Evolutionary conservation across 805 yeast species (phyloP).

Genomic region (Schizosaccharomyces japonicus): DNA sequence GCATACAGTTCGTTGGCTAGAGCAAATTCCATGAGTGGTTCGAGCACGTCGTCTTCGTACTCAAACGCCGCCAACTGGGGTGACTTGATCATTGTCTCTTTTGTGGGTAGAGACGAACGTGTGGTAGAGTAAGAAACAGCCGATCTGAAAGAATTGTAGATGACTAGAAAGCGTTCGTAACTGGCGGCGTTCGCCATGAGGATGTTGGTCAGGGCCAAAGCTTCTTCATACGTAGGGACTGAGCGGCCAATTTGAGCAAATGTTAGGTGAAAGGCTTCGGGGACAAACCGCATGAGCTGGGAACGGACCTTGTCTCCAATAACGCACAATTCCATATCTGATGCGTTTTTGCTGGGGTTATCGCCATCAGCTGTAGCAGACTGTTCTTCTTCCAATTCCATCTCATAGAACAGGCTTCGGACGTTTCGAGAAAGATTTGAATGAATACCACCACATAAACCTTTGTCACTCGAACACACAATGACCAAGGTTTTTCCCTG

Average conservation of each 20-base stretch:
- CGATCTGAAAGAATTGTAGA: slow-evolving; percentile 68
- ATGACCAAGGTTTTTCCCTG: slow-evolving; percentile 48
- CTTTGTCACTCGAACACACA: slow-evolving; percentile 89
- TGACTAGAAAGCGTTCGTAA: slow-evolving; percentile 56
- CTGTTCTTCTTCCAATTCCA: neutral
- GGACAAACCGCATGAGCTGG: slow-evolving; percentile 66
- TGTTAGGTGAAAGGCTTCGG: slow-evolving; percentile 42
- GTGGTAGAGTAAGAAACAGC: slow-evolving; percentile 82
- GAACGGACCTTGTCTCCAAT: slow-evolving; percentile 86
- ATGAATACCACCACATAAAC: slow-evolving; percentile 96
- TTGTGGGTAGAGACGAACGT: slow-evolving; percentile 37
- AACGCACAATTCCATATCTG: slow-evolving; percentile 43
- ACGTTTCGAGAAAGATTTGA: slow-evolving; percentile 58
- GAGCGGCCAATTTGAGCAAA: slow-evolving; percentile 89
- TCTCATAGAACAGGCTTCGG: slow-evolving; percentile 6
- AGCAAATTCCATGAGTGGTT: slow-evolving; percentile 50
- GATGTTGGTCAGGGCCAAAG: slow-evolving; percentile 70
- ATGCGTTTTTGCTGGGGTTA: slow-evolving; percentile 21
- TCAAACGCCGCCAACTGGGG: slow-evolving; percentile 68
- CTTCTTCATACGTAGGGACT: slow-evolving; percentile 82
- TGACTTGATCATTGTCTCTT: slow-evolving; percentile 53
- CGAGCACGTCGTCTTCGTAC: slow-evolving; percentile 35
- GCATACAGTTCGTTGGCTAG: slow-evolving; percentile 72
- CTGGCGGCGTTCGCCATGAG: slow-evolving; percentile 32
- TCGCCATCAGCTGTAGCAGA: too few relatives aligned